Evolutionary conservation across 305 asterid genomes (phyloP), one percentile per base, ranked within the genome.

Genomic region (Petunia hybrid): DNA sequence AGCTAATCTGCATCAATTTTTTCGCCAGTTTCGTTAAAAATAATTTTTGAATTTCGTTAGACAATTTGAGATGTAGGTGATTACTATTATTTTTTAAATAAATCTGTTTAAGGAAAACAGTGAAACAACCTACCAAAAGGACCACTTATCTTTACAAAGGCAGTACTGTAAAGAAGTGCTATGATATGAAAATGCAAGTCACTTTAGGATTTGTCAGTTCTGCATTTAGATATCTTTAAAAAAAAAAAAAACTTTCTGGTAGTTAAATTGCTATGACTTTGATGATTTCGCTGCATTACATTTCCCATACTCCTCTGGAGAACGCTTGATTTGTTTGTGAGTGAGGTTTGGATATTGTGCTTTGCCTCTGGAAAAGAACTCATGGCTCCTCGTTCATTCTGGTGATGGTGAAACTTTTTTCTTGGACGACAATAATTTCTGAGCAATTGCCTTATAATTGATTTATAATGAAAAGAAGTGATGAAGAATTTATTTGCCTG

Each of bases 1-100:
- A 83, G 71, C 81, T 83, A 43, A 61, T 64, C 14, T 51, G 46
- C 63, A 22, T 80, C 22, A 43, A 16, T 35, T 78, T 62, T 45
- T 3, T 74, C 63, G 35, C 62, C 35, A 73, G 31, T 51, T 73
- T 51, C 38, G 35, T 70, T 51, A 45, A 22, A 73, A 73, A 39
- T 51, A 13, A 13, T 13, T 4, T 35, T 73, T 73, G 7, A 35
- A 73, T 43, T 73, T 35, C 13, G 62, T 51, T 36, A 73, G 14
- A 73, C 45, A 51, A 51, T 51, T 12, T 51, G 45, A 46, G 78
- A 73, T 4, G 1, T 48, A 46, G 62, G 13, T 3, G 1, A 16
- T 70, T 1, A 5, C 9, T 70, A 9, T 48, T 70, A 10, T 45
- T 43, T 57, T 46, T 4, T 48, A 42, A 67, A 40, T 67, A 67